Base-by-base conservation (phyloP, 768 basidiomycete species). In the Psilocybe tampanensis region DNA sequence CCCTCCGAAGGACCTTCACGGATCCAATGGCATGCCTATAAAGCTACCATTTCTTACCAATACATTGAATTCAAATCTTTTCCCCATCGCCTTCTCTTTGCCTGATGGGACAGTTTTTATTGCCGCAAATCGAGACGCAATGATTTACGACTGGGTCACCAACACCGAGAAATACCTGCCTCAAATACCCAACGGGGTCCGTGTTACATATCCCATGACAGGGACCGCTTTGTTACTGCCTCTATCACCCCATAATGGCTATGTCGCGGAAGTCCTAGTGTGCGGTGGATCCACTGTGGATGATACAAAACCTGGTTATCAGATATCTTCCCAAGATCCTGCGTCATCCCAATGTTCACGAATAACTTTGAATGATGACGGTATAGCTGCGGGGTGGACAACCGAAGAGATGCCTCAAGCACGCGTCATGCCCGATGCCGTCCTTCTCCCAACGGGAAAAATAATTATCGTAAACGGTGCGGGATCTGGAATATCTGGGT, bases 151-250 rank as follows among this genome's bases (percentile, higher is more conserved):
- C 69, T 91, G 89, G 90, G 67, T 77, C 61, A 68, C 70, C 11
- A 85, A 91, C 64, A 76, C 72, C 1, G 90, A 92, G 69, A 75
- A 69, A 23, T 72, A 79, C 33, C 80, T 92, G 12, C 91, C 91
- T 22, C 70, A 65, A 43, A 80, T 92, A 62, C 90, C 91, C 7
- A 90, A 93, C 59, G 86, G 85, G 42, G 83, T 91, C 15, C 89
- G 89, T 22, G 84, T 92, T 33, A 91, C 91, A 0, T 93, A 94
- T 68, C 91, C 91, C 1, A 89, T 92, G 88, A 75, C 89, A 22
- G 92, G 86, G 41, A 86, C 86, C 15, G 90, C 77, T 12, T 60
- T 90, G n/a, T 76, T 94, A 41, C 82, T 94, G 8, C 90, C 92
- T 9, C 74, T 94, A 8, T 79, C 80, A 3, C 83, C 85, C 2